Evolutionary conservation across 495 filamentous ascomycete species (phyloP), one percentile per base, ranked within the genome.

Genomic region (Astrothelium subdiscretum): DNA sequence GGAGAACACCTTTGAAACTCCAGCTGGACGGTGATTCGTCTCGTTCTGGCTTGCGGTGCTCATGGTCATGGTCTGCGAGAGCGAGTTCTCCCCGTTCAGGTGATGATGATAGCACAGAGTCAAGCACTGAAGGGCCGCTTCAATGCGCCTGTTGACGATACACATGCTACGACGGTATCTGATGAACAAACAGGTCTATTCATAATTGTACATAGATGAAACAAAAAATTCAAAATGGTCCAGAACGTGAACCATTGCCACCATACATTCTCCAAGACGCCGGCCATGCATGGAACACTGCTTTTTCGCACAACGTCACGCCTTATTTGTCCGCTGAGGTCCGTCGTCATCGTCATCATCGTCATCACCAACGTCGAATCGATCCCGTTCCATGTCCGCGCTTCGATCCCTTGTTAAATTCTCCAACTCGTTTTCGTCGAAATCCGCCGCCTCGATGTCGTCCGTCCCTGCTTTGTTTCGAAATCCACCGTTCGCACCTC

Each of bases 51-150:
- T 26, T 22, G 15, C 31, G 35, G 35, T 35, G 35, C 11, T 58
- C 31, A 31, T 35, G 11, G 59, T 20, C 10, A 43, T 24, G 35
- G 15, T 38, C 15, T 0, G 15, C 8, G n/a, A 15, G 43, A 12
- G 31, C 27, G 59, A 57, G 32, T 43, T n/a, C n/a, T 5, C 29
- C 78, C 32, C 48, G 86, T 96, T 90, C 85, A 87, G 61, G 79
- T 96, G 92, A 97, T 97, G 92, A 97, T 84, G 80, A 78, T 81
- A 75, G 81, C 88, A 86, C 95, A 97, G 94, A 98, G 92, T 98
- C 92, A 98, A 98, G 92, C 92, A 88, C 92, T 87, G 89, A 97
- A 82, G 81, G 71, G 26, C 32, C 24, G 32, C 62, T 63, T 61
- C 71, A 63, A 75, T 73, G 73, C 72, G 71, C 78, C 81, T 74